A percentile compares a stretch with the other conserved stretches of the same genome.
Evolutionary conservation across 2,329 filamentous ascomycete genomes (phyloP).

Genomic region (Alternaria novae-zelandiae): DNA sequence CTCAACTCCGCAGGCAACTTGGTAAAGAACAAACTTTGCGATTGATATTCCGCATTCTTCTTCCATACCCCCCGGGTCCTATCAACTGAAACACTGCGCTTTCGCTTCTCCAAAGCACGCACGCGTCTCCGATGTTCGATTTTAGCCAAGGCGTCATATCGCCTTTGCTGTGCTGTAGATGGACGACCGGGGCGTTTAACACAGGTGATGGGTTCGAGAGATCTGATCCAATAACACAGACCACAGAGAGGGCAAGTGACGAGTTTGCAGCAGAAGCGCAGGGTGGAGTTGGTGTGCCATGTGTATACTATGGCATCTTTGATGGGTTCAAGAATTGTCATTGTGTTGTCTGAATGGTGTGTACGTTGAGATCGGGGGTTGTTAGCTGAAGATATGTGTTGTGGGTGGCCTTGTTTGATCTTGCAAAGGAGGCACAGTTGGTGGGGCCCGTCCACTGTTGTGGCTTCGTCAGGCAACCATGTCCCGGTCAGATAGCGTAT

Average conservation of each 20-base stretch:
- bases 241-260: background rate
- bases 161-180: background rate
- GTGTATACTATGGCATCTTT: background rate
- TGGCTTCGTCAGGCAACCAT: background rate
- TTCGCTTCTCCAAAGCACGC: background rate
- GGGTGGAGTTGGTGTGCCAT: background rate
- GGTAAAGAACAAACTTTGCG: background rate
- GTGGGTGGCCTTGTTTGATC: background rate
- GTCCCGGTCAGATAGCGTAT: too few species aligned
- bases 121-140: background rate
- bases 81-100: background rate
- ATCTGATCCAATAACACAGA: background rate
- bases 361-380: background rate
- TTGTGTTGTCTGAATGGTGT: background rate
- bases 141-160: background rate
- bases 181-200: too few species aligned
- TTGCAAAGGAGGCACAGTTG: background rate
- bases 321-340: background rate
- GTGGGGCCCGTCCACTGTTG: background rate
- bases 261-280: background rate
- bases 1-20: background rate
- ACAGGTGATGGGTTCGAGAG: background rate
- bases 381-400: background rate
- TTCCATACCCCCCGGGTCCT: background rate
- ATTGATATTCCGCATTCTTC: background rate